Evolutionary conservation across 805 yeast genomes (phyloP).

Genomic region (Ogataea sp.): DNA sequence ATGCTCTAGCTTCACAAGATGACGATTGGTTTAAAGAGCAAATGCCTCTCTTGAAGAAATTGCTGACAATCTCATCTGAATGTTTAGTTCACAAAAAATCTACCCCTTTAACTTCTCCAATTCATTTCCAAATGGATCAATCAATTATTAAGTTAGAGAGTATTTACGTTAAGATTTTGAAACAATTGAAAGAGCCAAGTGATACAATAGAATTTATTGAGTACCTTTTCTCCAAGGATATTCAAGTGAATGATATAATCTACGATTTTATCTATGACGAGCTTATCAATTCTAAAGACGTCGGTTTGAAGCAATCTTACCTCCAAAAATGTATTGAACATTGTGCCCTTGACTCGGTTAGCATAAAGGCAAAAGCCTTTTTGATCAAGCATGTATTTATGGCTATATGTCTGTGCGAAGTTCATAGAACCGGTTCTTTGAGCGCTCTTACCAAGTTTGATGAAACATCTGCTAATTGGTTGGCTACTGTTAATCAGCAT

Average conservation of each 20-base stretch:
- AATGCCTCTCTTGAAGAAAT: slow-evolving; percentile 32
- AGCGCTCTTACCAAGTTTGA: slow-evolving; percentile 8
- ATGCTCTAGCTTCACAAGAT: slow-evolving; percentile 36
- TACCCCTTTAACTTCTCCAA: slow-evolving; percentile 43
- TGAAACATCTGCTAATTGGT: slow-evolving; percentile 45
- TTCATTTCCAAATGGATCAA: slow-evolving; percentile 66
- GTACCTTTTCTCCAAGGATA: slow-evolving; percentile 35
- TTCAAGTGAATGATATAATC: slow-evolving; percentile 37
- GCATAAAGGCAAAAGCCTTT: slow-evolving; percentile 50
- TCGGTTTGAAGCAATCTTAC: slow-evolving; percentile 37
- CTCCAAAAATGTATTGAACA: slow-evolving; percentile 44
- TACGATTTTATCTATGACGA: slow-evolving; percentile 50
- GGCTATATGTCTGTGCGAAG: slow-evolving; percentile 57
- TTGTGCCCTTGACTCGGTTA: slow-evolving; percentile 34
- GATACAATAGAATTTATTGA: slow-evolving; percentile 20
- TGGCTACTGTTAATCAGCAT: slow-evolving; percentile 48
- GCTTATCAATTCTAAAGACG: slow-evolving; percentile 45
- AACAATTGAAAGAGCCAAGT: slow-evolving; percentile 14
- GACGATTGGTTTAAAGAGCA: slow-evolving; percentile 52
- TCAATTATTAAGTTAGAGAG: slow-evolving; percentile 56
- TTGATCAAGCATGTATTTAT: slow-evolving; percentile 57
- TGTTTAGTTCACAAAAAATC: slow-evolving; percentile 33
- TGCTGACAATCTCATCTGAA: slow-evolving; percentile 35
- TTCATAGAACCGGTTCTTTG: slow-evolving; percentile 34
- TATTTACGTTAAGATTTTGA: slow-evolving; percentile 28